These are phyloP conservation scores for Sarcodon sp. DNA, from an alignment of 768 basidiomycete species.

Conservation along the genomic window DNA sequence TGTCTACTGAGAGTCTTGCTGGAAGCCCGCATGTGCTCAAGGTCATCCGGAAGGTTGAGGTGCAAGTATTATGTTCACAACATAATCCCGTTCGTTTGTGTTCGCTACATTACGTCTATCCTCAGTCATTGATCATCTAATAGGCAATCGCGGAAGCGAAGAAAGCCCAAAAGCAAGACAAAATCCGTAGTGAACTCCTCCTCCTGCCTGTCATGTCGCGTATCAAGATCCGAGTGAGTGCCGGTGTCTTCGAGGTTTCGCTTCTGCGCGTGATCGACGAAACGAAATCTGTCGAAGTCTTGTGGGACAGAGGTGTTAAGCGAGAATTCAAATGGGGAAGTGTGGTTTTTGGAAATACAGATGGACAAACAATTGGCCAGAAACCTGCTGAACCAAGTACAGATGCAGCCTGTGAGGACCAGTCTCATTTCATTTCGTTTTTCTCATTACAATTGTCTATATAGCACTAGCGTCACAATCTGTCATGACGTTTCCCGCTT, in stretches of 20 bases:
- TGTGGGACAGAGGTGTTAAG: conserved; percentile 67
- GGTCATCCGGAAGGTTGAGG: conserved; percentile 58
- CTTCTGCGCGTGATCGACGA: conserved; percentile 62
- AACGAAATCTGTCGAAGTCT: conserved; percentile 58
- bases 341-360: conserved; percentile 65
- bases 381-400: conserved; percentile 46
- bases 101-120: neutral
- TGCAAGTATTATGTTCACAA: conserved; percentile 70
- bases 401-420: conserved; percentile 11
- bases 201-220: conserved; percentile 58
- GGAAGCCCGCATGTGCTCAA: conserved; percentile 32
- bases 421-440: no score
- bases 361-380: conserved; percentile 51
- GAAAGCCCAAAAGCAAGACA: conserved; percentile 63
- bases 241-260: conserved; percentile 81
- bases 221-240: conserved; percentile 75
- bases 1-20: conserved; percentile 2
- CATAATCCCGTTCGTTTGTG: conserved; percentile 74
- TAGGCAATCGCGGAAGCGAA: conserved; percentile 69
- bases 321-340: conserved; percentile 78
- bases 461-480: neutral
- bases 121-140: neutral
- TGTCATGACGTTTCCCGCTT: neutral
- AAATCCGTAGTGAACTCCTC: conserved; percentile 56
- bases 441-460: no score